Percentiles rank a stretch among this genome's conserved stretches.
Evolutionary conservation across 805 yeast species (phyloP).

Genomic region (Ogataea polymorpha): DNA sequence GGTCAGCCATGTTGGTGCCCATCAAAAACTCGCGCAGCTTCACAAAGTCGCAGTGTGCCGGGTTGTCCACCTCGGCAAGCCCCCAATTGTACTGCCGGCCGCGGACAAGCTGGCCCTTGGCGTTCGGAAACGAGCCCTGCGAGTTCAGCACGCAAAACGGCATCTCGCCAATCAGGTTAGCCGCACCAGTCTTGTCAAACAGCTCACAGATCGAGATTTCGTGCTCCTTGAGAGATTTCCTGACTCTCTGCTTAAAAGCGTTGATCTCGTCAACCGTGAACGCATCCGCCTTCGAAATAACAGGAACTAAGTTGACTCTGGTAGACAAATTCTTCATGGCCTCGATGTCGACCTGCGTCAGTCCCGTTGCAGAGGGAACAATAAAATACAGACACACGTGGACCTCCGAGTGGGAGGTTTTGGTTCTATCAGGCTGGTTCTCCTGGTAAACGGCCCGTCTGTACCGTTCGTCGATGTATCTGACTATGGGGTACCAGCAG

Average conservation of each 20-base stretch:
- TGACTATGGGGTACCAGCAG: conserved; percentile 65
- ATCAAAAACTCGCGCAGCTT: conserved; percentile 63
- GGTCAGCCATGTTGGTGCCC: conserved; percentile 71
- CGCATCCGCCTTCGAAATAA: conserved; percentile 78
- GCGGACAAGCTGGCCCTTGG: conserved; percentile 49
- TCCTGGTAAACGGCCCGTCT: conserved; percentile 68
- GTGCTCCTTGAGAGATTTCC: conserved; percentile 48
- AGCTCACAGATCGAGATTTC: conserved; percentile 58
- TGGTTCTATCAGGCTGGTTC: conserved; percentile 62
- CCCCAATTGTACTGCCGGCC: conserved; percentile 90
- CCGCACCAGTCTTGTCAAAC: conserved; percentile 34
- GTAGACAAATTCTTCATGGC: conserved; percentile 68
- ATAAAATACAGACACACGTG: conserved; percentile 86
- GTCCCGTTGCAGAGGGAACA: conserved; percentile 60
- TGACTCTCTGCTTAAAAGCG: conserved; percentile 52
- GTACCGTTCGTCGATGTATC: conserved; percentile 79
- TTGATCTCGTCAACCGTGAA: conserved; percentile 55
- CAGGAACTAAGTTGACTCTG: conserved; percentile 78
- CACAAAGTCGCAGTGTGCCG: conserved; percentile 71
- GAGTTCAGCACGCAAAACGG: conserved; percentile 79
- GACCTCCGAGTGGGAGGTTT: conserved; percentile 60
- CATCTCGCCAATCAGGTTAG: conserved; percentile 38
- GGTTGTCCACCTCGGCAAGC: conserved; percentile 75
- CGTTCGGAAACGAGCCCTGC: conserved; percentile 42
- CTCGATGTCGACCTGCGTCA: conserved; percentile 66